Base-by-base conservation (phyloP, 768 basidiomycete genomes). In the Butyriboletus loyo region DNA sequence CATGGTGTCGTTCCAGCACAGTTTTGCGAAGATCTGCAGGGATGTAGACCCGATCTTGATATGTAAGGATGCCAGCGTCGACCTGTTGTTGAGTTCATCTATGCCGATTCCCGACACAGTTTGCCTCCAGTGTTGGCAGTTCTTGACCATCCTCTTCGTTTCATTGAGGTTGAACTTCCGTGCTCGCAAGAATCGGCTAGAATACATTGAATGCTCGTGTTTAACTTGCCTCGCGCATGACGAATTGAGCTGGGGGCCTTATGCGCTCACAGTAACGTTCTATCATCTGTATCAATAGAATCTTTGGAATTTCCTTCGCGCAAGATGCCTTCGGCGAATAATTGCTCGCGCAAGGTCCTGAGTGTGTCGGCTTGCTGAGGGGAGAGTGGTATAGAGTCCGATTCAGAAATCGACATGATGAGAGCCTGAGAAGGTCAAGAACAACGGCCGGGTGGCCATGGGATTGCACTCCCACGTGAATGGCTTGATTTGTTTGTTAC, bases 121-220 rank as follows among this genome's bases (percentile, higher is more conserved):
- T 64, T 74, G 73, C 17, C 87, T 76, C 87, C 87, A 90, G 13
- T 81, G 68, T 56, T 86, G 84, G 54, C 84, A 86, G 43, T 85
- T 81, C 48, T 65, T 67, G 37, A 89, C 70, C 87, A 88, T 89
- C 53, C 70, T 75, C 66, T 83, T 86, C 0, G 86, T 68, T 42
- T 82, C 78, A 32, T 66, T 71, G 13, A 86, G 53, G 60, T 83
- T 77, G 59, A 81, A 88, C 55, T 81, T 81, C 3, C 87, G 82
- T 10, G 87, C 87, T 32, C 84, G 80, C n/a, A 90, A 67, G 60
- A 89, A 90, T n/a, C 87, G 82, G 50, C 87, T 89, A 56, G 6
- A 58, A 41, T 40, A 13, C 15, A 44, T 42, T 27, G 19, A 28
- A 44, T 10, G 37, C 19, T 36, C 28, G 10, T 30, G 28, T 36